Evolutionary conservation across 345 rosid genomes (phyloP).

Genomic region (Syzygium jambos): DNA sequence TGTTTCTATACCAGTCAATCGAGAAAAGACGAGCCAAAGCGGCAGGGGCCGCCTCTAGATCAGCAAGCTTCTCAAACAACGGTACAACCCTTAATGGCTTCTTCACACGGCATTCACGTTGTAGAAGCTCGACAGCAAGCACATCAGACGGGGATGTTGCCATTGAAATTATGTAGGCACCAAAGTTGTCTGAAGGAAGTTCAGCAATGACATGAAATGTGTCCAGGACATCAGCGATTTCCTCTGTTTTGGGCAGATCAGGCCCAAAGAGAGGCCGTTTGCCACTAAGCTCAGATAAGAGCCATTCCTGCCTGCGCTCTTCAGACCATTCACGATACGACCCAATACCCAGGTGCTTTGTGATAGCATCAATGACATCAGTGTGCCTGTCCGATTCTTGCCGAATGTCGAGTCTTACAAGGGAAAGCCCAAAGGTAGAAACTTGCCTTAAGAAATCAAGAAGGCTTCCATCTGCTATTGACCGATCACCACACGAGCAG

Average conservation of each 20-base stretch:
- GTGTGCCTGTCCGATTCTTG: conserved; percentile 96
- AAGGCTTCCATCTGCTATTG: conserved; percentile 96
- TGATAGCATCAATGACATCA: conserved; percentile 88
- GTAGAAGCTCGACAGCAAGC: conserved; percentile 89
- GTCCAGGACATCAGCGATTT: conserved; percentile 78
- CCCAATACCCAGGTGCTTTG: conserved; percentile 67
- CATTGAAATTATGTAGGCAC: conserved; percentile 96
- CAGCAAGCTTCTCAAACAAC: conserved; percentile 89
- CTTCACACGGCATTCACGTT: conserved; percentile 81
- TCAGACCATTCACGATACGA: conserved; percentile 90
- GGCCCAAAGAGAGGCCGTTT: conserved; percentile 93
- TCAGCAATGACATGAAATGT: conserved; percentile 78
- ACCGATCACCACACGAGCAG: conserved; percentile 72
- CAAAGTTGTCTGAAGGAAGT: conserved; percentile 78
- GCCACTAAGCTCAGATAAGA: conserved; percentile 78
- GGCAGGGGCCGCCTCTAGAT: conserved; percentile 92
- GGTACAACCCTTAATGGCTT: conserved; percentile 91
- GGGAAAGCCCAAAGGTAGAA: conserved; percentile 92
- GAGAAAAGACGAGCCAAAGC: conserved; percentile 92
- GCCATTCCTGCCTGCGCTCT: conserved; percentile 80
- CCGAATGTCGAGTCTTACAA: conserved; percentile 88
- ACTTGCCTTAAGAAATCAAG: conserved; percentile 96
- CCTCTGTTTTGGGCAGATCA: conserved; percentile 95
- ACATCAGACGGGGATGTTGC: conserved; percentile 94
- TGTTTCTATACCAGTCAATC: conserved; percentile 78